Percentiles rank a stretch among this genome's conserved stretches.
Evolutionary conservation across 2,329 filamentous ascomycete species (phyloP).

Genomic region (Pseudocercospora eumusae): DNA sequence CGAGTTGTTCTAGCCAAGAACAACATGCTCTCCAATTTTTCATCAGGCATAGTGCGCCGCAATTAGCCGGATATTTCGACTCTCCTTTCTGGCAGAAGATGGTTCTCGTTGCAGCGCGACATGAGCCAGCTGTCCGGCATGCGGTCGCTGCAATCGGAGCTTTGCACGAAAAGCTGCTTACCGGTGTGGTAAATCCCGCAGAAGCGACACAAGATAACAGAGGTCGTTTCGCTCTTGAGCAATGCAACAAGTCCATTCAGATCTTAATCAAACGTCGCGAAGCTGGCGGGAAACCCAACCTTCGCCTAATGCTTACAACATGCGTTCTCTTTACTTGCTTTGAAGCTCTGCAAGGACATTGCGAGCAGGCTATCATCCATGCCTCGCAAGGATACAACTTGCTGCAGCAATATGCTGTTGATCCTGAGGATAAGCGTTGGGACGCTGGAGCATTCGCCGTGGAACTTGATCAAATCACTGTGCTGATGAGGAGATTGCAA

Average conservation of each 20-base stretch:
- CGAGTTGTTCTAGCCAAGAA: conserved; percentile 14
- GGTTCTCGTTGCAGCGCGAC: conserved; percentile 27
- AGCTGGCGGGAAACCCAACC: conserved; percentile 18
- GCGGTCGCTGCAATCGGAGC: conserved; percentile 31
- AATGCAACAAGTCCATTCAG: conserved; percentile 33
- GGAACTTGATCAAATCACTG: conserved; percentile 28
- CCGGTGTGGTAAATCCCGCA: conserved; percentile 22
- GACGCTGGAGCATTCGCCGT: conserved; percentile 28
- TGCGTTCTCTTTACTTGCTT: conserved; percentile 34
- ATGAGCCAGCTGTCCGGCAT: conserved; percentile 30
- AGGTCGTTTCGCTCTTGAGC: conserved; percentile 31
- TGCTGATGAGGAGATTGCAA: conserved; percentile 30
- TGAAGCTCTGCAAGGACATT: conserved; percentile 32
- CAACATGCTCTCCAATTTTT: conserved; percentile 33
- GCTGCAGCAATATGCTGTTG: conserved; percentile 27
- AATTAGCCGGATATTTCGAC: conserved; percentile 33
- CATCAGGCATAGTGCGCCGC: conserved; percentile 29
- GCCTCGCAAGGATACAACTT: conserved; percentile 31
- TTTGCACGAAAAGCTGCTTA: conserved; percentile 31
- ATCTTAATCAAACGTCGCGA: conserved; percentile 21
- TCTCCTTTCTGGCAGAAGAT: conserved; percentile 34
- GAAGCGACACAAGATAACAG: conserved; percentile 15
- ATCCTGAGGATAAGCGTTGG: conserved; percentile 23
- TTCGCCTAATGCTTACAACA: conserved; percentile 31
- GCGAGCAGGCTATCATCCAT: conserved; percentile 33